phyloP scores from a whole-genome alignment of 73 alveolate genomes.

The Halteria grandinella region DNA sequence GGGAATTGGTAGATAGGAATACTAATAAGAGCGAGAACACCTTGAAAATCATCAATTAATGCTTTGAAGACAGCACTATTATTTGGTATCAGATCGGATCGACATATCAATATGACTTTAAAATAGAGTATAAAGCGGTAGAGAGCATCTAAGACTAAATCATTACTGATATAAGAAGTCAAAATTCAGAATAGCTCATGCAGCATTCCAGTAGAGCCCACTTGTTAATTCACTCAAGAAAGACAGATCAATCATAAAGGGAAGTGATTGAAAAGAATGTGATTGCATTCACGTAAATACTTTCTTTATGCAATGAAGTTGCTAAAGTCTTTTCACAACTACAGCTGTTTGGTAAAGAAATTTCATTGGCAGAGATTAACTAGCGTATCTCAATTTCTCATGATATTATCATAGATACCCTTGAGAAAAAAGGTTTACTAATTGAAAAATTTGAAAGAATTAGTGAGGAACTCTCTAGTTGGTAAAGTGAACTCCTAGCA shows the following conservation, averaged over 20 bases:
- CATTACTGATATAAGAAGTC: background rate
- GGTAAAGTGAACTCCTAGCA: background rate
- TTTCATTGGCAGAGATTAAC: background rate
- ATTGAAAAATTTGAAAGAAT: background rate
- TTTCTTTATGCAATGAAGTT: background rate
- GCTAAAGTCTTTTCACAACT: background rate
- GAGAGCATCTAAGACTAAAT: background rate
- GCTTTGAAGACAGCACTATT: background rate
- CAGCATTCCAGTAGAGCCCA: constrained; percentile 30
- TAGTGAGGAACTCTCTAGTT: background rate
- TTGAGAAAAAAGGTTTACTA: too few relatives aligned
- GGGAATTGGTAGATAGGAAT: background rate
- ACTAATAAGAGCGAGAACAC: constrained; percentile 32
- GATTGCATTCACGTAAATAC: background rate
- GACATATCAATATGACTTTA: background rate
- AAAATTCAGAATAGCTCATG: constrained; percentile 4
- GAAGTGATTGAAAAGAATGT: constrained; percentile 1
- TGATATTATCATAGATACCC: background rate
- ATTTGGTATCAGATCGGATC: background rate
- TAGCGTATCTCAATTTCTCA: background rate
- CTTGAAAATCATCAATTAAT: background rate
- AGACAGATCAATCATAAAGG: background rate
- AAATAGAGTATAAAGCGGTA: background rate
- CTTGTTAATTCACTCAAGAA: constrained; percentile 24
- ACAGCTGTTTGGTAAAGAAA: background rate